Evolutionary conservation across 1,284 basidiomycete species (phyloP).

Genomic region (Apiotrichum domesticum): DNA sequence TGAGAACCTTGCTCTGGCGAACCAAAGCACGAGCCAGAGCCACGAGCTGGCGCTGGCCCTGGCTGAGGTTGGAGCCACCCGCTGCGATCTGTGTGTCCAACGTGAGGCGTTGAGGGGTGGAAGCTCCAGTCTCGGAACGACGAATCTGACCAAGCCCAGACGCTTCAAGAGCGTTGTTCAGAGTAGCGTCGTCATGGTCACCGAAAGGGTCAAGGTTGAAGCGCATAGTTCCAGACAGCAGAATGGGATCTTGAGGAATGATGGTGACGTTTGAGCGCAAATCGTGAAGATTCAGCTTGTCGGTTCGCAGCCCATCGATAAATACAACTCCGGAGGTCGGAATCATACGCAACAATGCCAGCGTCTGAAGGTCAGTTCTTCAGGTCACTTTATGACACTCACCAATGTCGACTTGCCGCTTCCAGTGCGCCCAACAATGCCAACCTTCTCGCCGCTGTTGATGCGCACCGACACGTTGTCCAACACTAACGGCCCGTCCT

Average conservation of each 20-base stretch:
- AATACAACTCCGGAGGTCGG: conserved; percentile 54
- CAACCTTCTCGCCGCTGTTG: conserved; percentile 58
- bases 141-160: conserved; percentile 46
- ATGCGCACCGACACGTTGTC: conserved; percentile 56
- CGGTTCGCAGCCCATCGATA: conserved; percentile 46
- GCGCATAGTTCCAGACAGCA: conserved; percentile 71
- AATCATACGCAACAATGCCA: conserved; percentile 51
- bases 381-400: background rate
- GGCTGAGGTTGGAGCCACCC: conserved; percentile 59
- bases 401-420: conserved; percentile 59
- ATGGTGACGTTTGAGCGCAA: conserved; percentile 54
- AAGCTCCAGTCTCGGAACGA: conserved; percentile 20
- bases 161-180: conserved; percentile 51
- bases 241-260: conserved; percentile 56
- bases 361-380: conserved; percentile 20
- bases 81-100: conserved; percentile 44
- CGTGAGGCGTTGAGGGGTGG: conserved; percentile 40
- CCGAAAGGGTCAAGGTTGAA: conserved; percentile 71
- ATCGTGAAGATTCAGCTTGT: conserved; percentile 58
- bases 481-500: conserved; percentile 52
- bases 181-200: conserved; percentile 60
- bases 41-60: conserved; percentile 64
- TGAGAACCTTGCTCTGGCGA: conserved; percentile 51
- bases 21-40: conserved; percentile 54
- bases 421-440: conserved; percentile 66